Evolutionary conservation across 2,329 filamentous ascomycete genomes (phyloP), one percentile per base, ranked within the genome.

Genomic region (Neofusicoccum cordaticola): DNA sequence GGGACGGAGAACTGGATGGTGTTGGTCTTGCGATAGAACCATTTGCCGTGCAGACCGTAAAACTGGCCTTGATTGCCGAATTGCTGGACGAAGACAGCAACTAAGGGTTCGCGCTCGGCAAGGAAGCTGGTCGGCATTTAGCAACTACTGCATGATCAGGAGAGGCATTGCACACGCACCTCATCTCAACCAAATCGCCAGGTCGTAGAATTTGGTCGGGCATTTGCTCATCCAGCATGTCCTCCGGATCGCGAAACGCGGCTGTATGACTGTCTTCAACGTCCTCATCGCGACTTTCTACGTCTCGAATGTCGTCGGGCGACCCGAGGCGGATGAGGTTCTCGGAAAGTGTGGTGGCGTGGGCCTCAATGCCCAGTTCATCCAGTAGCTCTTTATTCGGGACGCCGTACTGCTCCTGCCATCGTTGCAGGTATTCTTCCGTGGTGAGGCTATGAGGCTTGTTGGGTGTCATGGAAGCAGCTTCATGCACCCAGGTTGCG

Each of bases 111-210:
- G 19, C 62, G 62, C 70, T 42, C 66, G 73, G 8, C 67, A 66
- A 42, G 0, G 15, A 64, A 53, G 13, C 34, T 57, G 3, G 11
- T 13, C 15, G 12, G 13, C 19, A 6, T 39, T 63, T 41, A 63
- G 41, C 27, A n/a, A 15, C 19, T n/a, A 9, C 5, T 4, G 1
- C 5, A 9, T 2, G 41, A 22, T 19, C 11, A 34, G 9, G 8
- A 9, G 9, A 27, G 34, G n/a, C 11, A 34, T 13, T 13, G n/a
- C 11, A 39, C 12, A 56, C 69, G 50, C 67, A 77, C 66, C 72
- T 71, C 0, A 82, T 65, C 66, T 85, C 82, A 11, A 84, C 80
- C n/a, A 85, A 74, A 66, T 85, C 82, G 42, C 81, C 81, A 45
- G 74, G 74, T 34, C 76, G 73, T 56, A 83, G 69, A 51, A 78